Evolutionary conservation across 306 rosid species (phyloP).

Genomic region (Hippophae rhamnoides): DNA sequence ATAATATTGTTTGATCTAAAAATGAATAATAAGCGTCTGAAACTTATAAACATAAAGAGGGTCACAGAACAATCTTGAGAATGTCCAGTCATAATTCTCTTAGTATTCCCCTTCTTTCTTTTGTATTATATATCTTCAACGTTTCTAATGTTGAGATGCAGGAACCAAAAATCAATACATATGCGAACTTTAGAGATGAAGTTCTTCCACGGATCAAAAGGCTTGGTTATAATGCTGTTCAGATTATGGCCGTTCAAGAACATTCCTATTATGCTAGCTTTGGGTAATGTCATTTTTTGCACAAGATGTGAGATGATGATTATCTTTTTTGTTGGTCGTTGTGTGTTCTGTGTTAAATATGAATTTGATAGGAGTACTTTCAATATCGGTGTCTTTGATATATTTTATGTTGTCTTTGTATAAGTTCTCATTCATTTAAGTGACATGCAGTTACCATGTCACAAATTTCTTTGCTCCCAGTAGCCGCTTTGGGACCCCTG

Average conservation of each 20-base stretch:
- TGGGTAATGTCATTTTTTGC: conserved; percentile 48
- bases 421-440: conserved; percentile 1
- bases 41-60: too few relatives aligned
- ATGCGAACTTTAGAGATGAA: conserved; percentile 78
- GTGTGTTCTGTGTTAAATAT: background rate
- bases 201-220: conserved; percentile 62
- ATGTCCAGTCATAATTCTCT: background rate
- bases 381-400: background rate
- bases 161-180: conserved; percentile 84
- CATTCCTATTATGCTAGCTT: conserved; percentile 98
- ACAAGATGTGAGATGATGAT: conserved; percentile 11
- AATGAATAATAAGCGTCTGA: too few relatives aligned
- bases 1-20: too few relatives aligned
- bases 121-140: background rate
- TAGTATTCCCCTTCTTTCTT: background rate
- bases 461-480: conserved; percentile 98
- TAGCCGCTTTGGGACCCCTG: conserved; percentile 97
- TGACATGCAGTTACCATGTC: conserved; percentile 73
- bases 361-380: background rate
- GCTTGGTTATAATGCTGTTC: conserved; percentile 98
- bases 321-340: background rate
- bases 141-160: conserved; percentile 23
- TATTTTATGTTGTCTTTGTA: background rate
- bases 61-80: too few relatives aligned
- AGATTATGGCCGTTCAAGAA: conserved; percentile 99